phyloP scores from a whole-genome alignment of 306 rosid species.

The Pueraria montana region DNA sequence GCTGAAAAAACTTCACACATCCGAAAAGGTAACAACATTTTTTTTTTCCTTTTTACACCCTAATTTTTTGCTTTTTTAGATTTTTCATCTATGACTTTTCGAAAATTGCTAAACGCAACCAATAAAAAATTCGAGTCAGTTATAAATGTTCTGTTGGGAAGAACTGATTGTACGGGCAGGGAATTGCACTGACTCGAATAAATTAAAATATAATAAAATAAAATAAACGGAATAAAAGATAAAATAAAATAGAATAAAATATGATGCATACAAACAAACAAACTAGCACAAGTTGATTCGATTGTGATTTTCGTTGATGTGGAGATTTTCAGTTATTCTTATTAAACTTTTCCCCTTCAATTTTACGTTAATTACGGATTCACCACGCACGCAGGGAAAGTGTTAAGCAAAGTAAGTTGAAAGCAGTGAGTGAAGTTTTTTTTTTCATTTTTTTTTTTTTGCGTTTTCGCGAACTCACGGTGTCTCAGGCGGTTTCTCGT shows the following conservation, averaged over 20 bases:
- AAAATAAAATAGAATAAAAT: slow-evolving; percentile 28
- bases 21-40: slow-evolving; percentile 44
- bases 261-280: slow-evolving; percentile 46
- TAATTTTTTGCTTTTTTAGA: neutral
- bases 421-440: slow-evolving; percentile 30
- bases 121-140: slow-evolving; percentile 17
- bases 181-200: slow-evolving; percentile 49
- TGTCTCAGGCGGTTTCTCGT: slow-evolving; percentile 69
- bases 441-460: neutral
- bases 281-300: slow-evolving; percentile 48
- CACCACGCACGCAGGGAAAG: slow-evolving; percentile 31
- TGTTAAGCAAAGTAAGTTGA: slow-evolving; percentile 40
- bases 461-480: slow-evolving; percentile 78
- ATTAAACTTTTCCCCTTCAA: slow-evolving; percentile 23
- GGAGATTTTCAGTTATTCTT: slow-evolving; percentile 42
- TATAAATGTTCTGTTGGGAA: slow-evolving; percentile 37
- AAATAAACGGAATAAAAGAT: neutral
- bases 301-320: slow-evolving; percentile 49
- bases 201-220: neutral
- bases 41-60: slow-evolving; percentile 13
- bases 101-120: slow-evolving; percentile 52
- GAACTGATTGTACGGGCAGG: slow-evolving; percentile 60
- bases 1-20: slow-evolving; percentile 23
- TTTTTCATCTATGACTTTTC: slow-evolving; percentile 21
- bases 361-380: slow-evolving; percentile 49